Percentiles rank a stretch among this genome's conserved stretches.
Conservation (phyloP, 192 early-diverging fungal species). For the Linnemannia schmuckeri region DNA sequence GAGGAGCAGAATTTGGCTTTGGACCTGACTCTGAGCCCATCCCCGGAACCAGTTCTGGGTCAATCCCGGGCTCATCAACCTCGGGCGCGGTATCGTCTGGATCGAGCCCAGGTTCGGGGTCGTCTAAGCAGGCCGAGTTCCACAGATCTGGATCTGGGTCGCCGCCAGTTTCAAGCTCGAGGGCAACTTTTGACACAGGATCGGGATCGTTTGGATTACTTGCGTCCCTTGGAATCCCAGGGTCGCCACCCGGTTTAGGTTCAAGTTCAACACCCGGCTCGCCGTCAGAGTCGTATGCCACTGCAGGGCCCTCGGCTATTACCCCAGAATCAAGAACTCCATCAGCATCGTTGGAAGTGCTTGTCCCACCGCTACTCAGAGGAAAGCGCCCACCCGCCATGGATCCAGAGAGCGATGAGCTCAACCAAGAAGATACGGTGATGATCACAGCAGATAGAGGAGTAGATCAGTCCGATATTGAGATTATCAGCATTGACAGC, state of each 20-base stretch:
- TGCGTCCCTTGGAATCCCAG: too few relatives aligned
- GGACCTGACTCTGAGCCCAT: not conserved
- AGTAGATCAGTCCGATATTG: not conserved
- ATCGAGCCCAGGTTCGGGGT: not conserved
- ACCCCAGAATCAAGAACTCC: not conserved
- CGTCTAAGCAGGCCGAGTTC: not conserved
- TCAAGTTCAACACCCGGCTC: not conserved
- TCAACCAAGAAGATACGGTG: not conserved
- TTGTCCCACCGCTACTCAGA: not conserved
- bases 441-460: not conserved
- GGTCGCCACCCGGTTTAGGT: not conserved
- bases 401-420: not conserved
- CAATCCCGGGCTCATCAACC: not conserved
- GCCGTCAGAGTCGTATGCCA: not conserved
- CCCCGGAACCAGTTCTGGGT: not conserved
- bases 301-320: not conserved
- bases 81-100: not conserved
- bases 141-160: not conserved
- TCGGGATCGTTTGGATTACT: too few relatives aligned
- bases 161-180: too few relatives aligned
- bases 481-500: not conserved
- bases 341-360: not conserved
- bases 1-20: not conserved
- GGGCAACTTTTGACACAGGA: too few relatives aligned
- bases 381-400: not conserved